These are phyloP conservation scores for Fusarium goolgardi DNA, from an alignment of 2,329 filamentous ascomycete species.

Conservation along the genomic window DNA sequence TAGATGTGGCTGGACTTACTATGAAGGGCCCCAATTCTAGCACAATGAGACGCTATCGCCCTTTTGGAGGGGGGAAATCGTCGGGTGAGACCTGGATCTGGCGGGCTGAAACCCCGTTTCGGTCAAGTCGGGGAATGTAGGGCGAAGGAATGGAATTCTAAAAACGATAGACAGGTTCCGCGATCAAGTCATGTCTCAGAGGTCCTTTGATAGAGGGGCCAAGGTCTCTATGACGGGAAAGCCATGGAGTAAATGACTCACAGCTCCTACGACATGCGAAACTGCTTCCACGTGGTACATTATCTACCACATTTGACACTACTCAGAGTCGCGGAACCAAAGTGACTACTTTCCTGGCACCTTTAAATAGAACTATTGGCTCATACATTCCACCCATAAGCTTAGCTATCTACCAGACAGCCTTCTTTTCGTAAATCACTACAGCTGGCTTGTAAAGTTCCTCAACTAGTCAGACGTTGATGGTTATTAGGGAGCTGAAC, in stretches of 20 bases:
- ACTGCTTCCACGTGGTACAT: neutral
- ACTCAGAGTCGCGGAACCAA: rapidly evolving
- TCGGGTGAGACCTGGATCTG: neutral
- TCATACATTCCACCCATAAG: neutral
- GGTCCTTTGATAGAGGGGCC: neutral
- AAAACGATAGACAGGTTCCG: neutral
- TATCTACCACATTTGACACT: rapidly evolving
- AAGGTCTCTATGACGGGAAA: neutral
- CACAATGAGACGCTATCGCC: neutral
- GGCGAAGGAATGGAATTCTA: neutral
- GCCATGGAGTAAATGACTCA: too few species aligned
- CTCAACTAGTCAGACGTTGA: rapidly evolving
- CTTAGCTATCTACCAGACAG: neutral
- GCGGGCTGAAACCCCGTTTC: neutral
- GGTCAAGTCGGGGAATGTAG: neutral
- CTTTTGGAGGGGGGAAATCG: neutral
- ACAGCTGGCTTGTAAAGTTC: neutral
- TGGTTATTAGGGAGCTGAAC: neutral
- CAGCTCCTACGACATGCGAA: too few species aligned
- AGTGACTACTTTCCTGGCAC: rapidly evolving
- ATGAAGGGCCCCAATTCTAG: neutral
- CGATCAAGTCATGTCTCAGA: neutral
- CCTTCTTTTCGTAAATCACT: too few species aligned
- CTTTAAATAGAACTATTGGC: neutral
- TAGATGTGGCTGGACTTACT: neutral